Evolutionary conservation across 164 flowering plant genomes (phyloP).

Genomic region (Liquidambar formosana): DNA sequence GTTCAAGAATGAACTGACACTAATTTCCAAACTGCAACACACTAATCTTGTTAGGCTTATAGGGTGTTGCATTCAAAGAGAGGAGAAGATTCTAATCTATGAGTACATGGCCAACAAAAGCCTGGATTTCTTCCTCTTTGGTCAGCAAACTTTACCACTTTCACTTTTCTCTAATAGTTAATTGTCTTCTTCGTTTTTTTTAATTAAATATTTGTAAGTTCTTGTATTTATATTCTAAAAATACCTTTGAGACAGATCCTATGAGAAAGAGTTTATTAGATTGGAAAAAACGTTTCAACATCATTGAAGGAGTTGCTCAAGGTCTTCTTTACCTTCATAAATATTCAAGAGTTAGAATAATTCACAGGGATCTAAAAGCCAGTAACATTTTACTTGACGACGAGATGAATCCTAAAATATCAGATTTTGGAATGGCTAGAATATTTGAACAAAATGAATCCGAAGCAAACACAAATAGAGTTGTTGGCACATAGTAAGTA

Average conservation of each 20-base stretch:
- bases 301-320: neutral
- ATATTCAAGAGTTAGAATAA: neutral
- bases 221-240: neutral
- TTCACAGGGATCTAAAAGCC: neutral
- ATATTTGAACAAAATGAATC: neutral
- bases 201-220: too few species aligned
- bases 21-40: conserved; percentile 9
- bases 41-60: neutral
- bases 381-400: neutral
- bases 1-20: neutral
- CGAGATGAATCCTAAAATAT: too few species aligned
- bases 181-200: too few species aligned
- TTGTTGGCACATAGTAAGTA: neutral
- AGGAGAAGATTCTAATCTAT: conserved; percentile 11
- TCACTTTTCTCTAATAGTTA: too few species aligned
- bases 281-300: neutral
- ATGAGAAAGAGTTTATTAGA: neutral
- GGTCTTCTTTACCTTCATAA: neutral
- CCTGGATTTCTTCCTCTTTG: too few species aligned
- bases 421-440: too few species aligned
- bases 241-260: neutral
- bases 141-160: too few species aligned
- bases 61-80: conserved; percentile 25
- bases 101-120: too few species aligned
- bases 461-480: neutral